Conservation (phyloP, 2,329 filamentous ascomycete species). For the Aureobasidium melanogenum region DNA sequence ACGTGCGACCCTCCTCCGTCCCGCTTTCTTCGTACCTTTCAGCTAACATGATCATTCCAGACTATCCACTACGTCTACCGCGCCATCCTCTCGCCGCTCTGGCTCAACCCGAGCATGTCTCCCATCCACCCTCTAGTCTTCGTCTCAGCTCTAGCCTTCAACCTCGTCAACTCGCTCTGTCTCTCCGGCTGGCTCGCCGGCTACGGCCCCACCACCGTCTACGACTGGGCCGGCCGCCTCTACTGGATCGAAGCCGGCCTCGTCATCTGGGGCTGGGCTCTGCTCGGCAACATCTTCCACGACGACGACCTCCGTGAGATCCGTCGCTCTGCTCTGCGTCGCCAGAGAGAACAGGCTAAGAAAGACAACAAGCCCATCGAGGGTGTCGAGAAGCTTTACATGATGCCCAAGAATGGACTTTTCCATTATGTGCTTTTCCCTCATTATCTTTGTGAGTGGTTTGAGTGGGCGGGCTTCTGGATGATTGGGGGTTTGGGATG, state of each 20-base stretch:
- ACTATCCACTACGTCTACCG: conserved; percentile 86
- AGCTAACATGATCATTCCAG: conserved; percentile 27
- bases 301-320: conserved; percentile 88
- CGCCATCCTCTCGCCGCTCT: conserved; percentile 69
- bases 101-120: conserved; percentile 82
- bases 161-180: conserved; percentile 68
- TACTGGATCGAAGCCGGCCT: conserved; percentile 53
- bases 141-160: conserved; percentile 58
- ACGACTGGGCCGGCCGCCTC: conserved; percentile 40
- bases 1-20: conserved; percentile 35
- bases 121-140: conserved; percentile 70
- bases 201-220: conserved; percentile 59
- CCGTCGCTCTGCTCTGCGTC: conserved; percentile 56
- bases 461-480: conserved; percentile 90
- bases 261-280: conserved; percentile 64
- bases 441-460: conserved; percentile 94
- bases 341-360: conserved; percentile 44
- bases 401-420: conserved; percentile 72
- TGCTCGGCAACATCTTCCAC: conserved; percentile 76
- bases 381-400: conserved; percentile 71
- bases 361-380: conserved; percentile 37
- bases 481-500: conserved; percentile 59
- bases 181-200: conserved; percentile 75
- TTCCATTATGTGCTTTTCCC: conserved; percentile 80
- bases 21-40: conserved; percentile 21